Evolutionary conservation across 2,329 filamentous ascomycete species (phyloP).

Genomic region (Fusarium burgessii): DNA sequence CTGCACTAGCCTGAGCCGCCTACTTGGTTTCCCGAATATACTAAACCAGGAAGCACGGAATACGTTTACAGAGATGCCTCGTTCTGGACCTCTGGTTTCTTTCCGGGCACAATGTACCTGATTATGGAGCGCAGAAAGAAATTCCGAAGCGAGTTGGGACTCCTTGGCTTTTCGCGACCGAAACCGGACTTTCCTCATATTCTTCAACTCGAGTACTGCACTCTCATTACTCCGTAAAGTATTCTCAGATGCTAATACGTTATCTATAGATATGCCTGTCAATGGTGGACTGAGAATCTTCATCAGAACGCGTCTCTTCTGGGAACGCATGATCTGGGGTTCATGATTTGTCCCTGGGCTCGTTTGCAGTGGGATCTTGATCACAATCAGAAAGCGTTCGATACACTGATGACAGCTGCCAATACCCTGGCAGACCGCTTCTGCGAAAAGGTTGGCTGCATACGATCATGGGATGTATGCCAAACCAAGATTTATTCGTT

Average conservation of each 20-base stretch:
- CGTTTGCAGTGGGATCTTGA: conserved; percentile 55
- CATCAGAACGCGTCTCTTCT: conserved; percentile 51
- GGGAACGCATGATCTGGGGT: conserved; percentile 58
- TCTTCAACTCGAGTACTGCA: background rate
- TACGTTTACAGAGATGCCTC: background rate
- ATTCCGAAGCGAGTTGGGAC: background rate
- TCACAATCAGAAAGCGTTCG: conserved; percentile 51
- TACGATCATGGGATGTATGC: conserved; percentile 60
- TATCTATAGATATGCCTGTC: background rate
- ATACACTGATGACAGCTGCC: conserved; percentile 51
- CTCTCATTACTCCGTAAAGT: fast-evolving
- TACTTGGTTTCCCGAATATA: background rate
- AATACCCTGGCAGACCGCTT: conserved; percentile 54
- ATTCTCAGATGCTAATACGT: fast-evolving
- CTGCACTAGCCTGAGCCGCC: background rate
- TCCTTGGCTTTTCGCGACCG: background rate
- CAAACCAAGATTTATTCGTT: conserved; percentile 55
- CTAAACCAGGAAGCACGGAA: background rate
- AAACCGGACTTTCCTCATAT: background rate
- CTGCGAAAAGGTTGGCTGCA: conserved; percentile 48
- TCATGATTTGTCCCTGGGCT: conserved; percentile 57
- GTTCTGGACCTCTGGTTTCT: background rate
- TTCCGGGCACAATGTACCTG: background rate
- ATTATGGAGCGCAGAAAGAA: background rate
- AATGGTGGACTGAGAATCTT: conserved; percentile 37